Evolutionary conservation across 2,329 filamentous ascomycete species (phyloP), one percentile per base, ranked within the genome.

Genomic region (Leptodontidium sp.): DNA sequence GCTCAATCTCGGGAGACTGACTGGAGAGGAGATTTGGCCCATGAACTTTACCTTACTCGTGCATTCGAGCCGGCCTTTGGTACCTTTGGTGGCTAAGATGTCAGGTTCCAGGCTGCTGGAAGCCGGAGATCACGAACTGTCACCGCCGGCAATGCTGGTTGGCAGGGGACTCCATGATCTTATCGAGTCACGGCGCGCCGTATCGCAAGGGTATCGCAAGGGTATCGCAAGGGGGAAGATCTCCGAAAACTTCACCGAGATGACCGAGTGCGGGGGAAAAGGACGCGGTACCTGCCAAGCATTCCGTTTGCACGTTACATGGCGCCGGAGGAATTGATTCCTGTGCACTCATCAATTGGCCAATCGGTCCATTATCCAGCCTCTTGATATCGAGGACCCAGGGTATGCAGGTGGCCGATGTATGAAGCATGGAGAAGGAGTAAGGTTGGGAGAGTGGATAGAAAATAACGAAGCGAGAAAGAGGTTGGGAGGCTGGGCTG

Each of bases 11-110:
- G 43, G 59, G 49, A 6, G 24, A 49, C 8, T 35, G 4, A 35
- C 45, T 38, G 15, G n/a, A 47, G 17, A 50, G 26, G 59, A n/a
- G 7, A 49, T 62, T 35, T 45, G 26, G 21, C 43, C 43, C 43
- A 62, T 35, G 14, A 11, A 32, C 24, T 45, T 62, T 29, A 62
- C 59, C 43, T 62, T 62, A 62, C 40, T 62, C 59, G 43, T 49
- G 45, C 26, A 11, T 4, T 49, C 43, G 24, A 29, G 24, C 40
- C 40, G 43, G 9, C 29, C 29, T 32, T 32, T 32, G 29, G 3
- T 32, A 4, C 4, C 24, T 29, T 26, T 50, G 40, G 29, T n/a
- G 2, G 59, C 43, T 26, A 49, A 49, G 4, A 32, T 26, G 26
- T 49, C 40, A 38, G 32, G n/a, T 49, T 32, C 59, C 59, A 62